Evolutionary conservation across 1,284 basidiomycete species (phyloP).

Genomic region (Cystobasidiaceae sp.): DNA sequence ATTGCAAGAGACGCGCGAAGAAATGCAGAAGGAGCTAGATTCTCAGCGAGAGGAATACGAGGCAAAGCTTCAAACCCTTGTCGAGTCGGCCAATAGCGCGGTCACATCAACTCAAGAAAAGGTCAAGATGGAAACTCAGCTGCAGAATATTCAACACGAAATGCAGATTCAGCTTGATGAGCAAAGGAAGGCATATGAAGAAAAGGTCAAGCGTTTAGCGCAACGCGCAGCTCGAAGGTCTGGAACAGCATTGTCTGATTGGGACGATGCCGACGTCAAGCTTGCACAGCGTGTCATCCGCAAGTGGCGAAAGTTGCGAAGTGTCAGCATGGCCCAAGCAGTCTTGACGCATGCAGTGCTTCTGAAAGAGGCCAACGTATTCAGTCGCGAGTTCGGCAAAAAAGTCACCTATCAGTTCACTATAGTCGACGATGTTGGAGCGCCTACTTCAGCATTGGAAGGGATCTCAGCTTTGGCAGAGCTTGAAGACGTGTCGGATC

Average conservation of each 20-base stretch:
- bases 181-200: conserved; percentile 40
- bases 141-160: conserved; percentile 70
- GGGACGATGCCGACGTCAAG: conserved; percentile 57
- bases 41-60: conserved; percentile 51
- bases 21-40: conserved; percentile 34
- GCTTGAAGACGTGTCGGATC: conserved; percentile 85
- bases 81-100: conserved; percentile 60
- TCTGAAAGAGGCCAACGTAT: conserved; percentile 90
- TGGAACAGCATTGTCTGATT: background rate
- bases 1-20: conserved; percentile 30
- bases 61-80: conserved; percentile 65
- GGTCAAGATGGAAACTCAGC: conserved; percentile 81
- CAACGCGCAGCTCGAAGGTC: background rate
- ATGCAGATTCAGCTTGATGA: conserved; percentile 55
- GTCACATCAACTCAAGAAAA: conserved; percentile 82
- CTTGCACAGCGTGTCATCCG: conserved; percentile 72
- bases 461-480: conserved; percentile 81
- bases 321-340: conserved; percentile 86
- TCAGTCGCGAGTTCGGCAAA: conserved; percentile 80
- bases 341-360: conserved; percentile 78
- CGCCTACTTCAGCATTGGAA: conserved; percentile 76
- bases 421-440: conserved; percentile 63
- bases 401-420: conserved; percentile 87
- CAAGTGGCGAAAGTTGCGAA: conserved; percentile 74
- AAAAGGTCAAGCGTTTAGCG: conserved; percentile 53